Conservation (phyloP, 176 grass and related monocot species). For the Carex littledalei region DNA sequence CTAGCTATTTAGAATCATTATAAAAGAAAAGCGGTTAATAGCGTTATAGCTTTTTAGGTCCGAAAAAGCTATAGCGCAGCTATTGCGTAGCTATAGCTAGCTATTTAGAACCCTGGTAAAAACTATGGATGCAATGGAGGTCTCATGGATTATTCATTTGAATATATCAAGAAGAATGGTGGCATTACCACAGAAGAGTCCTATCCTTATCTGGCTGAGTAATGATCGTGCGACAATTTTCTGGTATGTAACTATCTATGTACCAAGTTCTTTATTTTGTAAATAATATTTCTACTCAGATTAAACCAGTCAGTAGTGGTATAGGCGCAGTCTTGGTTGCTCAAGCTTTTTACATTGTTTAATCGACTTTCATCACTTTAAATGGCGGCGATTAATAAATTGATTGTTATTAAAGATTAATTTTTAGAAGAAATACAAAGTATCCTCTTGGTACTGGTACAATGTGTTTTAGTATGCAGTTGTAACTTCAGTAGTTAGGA, state of each 20-base stretch:
- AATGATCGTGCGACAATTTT: constrained; percentile 33
- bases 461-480: neutral
- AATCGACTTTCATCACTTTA: neutral
- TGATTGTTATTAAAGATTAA: neutral
- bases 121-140: constrained; percentile 74
- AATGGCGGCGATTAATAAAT: neutral
- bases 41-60: too few relatives aligned
- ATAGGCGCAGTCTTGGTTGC: neutral
- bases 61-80: too few relatives aligned
- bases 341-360: neutral
- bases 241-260: constrained; percentile 16
- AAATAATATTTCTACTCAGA: neutral
- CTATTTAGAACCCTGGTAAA: neutral
- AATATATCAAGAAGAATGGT: constrained; percentile 58
- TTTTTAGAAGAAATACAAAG: too few relatives aligned
- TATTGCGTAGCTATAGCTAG: too few relatives aligned
- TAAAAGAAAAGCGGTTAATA: too few relatives aligned
- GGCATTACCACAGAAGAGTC: constrained; percentile 72
- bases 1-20: too few relatives aligned
- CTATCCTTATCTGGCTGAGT: constrained; percentile 47
- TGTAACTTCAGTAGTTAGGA: neutral
- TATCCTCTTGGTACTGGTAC: too few relatives aligned
- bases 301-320: too few relatives aligned
- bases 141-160: constrained; percentile 61
- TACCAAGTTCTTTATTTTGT: neutral